Evolutionary conservation across 345 rosid species (phyloP).

Genomic region (Populus pruinosa): DNA sequence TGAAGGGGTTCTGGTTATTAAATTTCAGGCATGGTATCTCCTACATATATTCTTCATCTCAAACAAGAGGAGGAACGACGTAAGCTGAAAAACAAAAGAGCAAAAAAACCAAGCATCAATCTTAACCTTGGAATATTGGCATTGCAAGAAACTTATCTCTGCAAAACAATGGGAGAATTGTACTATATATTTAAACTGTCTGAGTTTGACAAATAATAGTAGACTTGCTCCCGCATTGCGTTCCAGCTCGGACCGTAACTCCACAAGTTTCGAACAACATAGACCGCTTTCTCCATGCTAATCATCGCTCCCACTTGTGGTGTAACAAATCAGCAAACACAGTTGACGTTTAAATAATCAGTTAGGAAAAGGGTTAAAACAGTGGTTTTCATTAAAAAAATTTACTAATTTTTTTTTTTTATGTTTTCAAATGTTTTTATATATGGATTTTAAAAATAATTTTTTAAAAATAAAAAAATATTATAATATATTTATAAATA

Average conservation of each 20-base stretch:
- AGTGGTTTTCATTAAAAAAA: too few species aligned
- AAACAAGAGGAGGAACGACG: not conserved
- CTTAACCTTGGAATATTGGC: not conserved
- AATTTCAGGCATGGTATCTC: too few species aligned
- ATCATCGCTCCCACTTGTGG: conserved; percentile 20
- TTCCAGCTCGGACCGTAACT: conserved; percentile 28
- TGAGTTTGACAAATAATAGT: too few species aligned
- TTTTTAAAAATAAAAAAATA: too few species aligned
- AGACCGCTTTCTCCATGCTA: conserved; percentile 45
- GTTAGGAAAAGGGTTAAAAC: too few species aligned
- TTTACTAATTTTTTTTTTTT: too few species aligned
- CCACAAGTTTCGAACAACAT: conserved; percentile 43
- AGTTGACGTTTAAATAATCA: not conserved
- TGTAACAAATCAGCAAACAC: conserved; percentile 17
- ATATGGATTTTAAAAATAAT: too few species aligned
- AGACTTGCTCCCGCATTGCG: conserved; percentile 49
- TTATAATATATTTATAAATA: too few species aligned
- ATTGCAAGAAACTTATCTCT: not conserved
- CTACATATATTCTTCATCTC: not conserved
- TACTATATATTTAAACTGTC: not conserved
- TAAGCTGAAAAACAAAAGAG: not conserved
- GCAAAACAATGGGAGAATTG: not conserved
- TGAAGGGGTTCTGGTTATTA: too few species aligned
- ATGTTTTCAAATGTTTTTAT: too few species aligned
- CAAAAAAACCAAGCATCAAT: not conserved